Conservation (phyloP, 768 basidiomycete species). For the Pilatotrama ljubarskyi region DNA sequence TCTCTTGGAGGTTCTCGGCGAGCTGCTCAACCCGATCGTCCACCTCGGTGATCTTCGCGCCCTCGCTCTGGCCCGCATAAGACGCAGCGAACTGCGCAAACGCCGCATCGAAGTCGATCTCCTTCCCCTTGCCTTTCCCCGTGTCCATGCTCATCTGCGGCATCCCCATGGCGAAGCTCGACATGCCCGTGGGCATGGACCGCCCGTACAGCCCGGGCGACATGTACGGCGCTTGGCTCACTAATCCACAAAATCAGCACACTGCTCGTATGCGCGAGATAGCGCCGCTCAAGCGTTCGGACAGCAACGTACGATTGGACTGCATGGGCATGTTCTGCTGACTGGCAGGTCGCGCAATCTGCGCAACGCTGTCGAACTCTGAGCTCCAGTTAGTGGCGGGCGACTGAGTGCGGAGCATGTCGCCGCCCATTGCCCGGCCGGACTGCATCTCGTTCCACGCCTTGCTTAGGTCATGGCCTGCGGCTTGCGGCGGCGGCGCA, state of each 20-base stretch:
- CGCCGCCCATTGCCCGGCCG: conserved; percentile 11
- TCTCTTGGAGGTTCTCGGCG: conserved; percentile 38
- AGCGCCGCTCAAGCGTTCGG: not conserved
- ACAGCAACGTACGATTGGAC: conserved; percentile 41
- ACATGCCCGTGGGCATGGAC: conserved; percentile 34
- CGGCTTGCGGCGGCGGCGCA: conserved; percentile 25
- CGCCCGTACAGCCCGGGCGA: conserved; percentile 32
- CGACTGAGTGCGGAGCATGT: conserved; percentile 34
- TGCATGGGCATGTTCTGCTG: conserved; percentile 36
- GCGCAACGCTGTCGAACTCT: conserved; percentile 46
- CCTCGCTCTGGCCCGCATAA: conserved; percentile 42
- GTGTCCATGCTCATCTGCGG: conserved; percentile 37
- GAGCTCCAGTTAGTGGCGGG: conserved; percentile 44
- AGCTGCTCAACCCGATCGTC: conserved; percentile 41
- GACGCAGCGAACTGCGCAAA: conserved; percentile 69
- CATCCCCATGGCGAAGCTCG: conserved; percentile 18
- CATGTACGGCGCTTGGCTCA: conserved; percentile 25
- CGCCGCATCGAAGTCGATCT: conserved; percentile 84
- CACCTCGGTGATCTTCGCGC: conserved; percentile 56
- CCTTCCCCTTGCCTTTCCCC: conserved; percentile 79
- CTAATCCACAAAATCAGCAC: not conserved
- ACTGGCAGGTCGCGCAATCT: conserved; percentile 26
- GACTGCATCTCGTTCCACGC: conserved; percentile 22
- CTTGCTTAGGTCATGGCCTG: conserved; percentile 39
- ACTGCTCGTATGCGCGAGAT: not conserved